Percentiles rank a stretch among this genome's conserved stretches.
Conservation (phyloP, 495 filamentous ascomycete species). For the Aspergillus nidulans region DNA sequence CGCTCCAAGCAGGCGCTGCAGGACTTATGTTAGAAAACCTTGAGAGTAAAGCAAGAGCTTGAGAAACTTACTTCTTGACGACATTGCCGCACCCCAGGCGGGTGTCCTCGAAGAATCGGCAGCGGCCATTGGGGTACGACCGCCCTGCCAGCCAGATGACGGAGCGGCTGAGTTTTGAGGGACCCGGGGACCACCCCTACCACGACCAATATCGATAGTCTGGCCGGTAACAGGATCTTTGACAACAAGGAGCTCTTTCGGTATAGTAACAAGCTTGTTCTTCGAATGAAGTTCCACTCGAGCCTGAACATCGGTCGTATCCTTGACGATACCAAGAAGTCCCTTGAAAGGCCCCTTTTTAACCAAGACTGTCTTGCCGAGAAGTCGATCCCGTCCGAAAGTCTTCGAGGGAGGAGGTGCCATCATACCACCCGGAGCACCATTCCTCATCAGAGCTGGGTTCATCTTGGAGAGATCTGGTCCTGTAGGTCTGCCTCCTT, state of each 20-base stretch:
- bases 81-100: conserved; percentile 55
- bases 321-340: conserved; percentile 89
- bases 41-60: too few species aligned
- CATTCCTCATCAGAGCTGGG: conserved; percentile 70
- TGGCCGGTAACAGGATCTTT: conserved; percentile 77
- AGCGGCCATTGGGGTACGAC: conserved; percentile 63
- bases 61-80: conserved; percentile 52
- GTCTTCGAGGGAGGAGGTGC: conserved; percentile 59
- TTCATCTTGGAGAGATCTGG: conserved; percentile 92
- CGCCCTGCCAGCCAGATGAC: conserved; percentile 48
- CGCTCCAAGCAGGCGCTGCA: conserved; percentile 57
- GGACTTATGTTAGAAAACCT: conserved; percentile 22
- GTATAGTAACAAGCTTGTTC: conserved; percentile 77
- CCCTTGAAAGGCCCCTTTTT: conserved; percentile 85
- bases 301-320: conserved; percentile 77
- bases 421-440: conserved; percentile 53
- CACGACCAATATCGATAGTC: conserved; percentile 61
- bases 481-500: conserved; percentile 68
- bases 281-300: conserved; percentile 91
- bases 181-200: conserved; percentile 51
- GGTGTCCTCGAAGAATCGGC: conserved; percentile 61
- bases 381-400: conserved; percentile 76
- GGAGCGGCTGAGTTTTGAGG: conserved; percentile 39
- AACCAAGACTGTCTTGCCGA: conserved; percentile 87
- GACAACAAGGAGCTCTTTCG: conserved; percentile 70